Conservation (phyloP, 2,329 filamentous ascomycete species). For the Colletotrichum tropicale region DNA sequence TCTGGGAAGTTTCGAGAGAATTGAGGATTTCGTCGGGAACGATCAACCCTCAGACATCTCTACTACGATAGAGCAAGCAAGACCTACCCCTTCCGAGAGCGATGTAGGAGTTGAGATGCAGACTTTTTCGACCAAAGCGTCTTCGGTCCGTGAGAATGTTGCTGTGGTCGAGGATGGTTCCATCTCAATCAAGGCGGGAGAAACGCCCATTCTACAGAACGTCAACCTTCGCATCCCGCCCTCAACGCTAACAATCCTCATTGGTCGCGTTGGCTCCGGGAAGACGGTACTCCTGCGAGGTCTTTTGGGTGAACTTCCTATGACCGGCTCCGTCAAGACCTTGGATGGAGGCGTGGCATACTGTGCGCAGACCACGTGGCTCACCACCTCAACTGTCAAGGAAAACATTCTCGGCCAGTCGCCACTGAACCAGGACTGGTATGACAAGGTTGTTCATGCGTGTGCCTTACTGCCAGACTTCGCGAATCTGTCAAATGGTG, state of each 20-base stretch:
- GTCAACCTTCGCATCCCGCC: neutral
- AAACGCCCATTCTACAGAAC: neutral
- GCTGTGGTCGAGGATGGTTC: neutral
- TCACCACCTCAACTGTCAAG: constrained; percentile 25
- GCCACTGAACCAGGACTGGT: constrained; percentile 22
- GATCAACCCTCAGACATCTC: neutral
- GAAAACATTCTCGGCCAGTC: constrained; percentile 28
- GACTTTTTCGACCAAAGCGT: neutral
- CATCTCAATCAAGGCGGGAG: neutral
- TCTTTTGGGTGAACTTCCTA: constrained; percentile 18
- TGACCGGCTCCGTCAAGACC: neutral
- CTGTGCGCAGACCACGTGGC: constrained; percentile 28
- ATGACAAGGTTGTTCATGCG: constrained; percentile 22
- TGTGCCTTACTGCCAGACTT: constrained; percentile 25
- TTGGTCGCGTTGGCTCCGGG: constrained; percentile 24
- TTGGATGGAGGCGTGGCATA: constrained; percentile 18
- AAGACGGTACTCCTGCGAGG: constrained; percentile 19
- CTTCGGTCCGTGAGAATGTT: neutral
- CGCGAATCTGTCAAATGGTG: constrained; percentile 23
- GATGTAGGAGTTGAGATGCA: neutral
- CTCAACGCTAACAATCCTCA: constrained; percentile 16
- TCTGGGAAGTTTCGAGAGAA: constrained; percentile 26
- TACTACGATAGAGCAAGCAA: neutral
- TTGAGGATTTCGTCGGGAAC: constrained; percentile 20
- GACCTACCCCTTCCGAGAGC: neutral